A percentile compares a stretch with the other conserved stretches of the same genome.
phyloP scores from a whole-genome alignment of 768 basidiomycete genomes.

The Cystofilobasidium macerans region DNA sequence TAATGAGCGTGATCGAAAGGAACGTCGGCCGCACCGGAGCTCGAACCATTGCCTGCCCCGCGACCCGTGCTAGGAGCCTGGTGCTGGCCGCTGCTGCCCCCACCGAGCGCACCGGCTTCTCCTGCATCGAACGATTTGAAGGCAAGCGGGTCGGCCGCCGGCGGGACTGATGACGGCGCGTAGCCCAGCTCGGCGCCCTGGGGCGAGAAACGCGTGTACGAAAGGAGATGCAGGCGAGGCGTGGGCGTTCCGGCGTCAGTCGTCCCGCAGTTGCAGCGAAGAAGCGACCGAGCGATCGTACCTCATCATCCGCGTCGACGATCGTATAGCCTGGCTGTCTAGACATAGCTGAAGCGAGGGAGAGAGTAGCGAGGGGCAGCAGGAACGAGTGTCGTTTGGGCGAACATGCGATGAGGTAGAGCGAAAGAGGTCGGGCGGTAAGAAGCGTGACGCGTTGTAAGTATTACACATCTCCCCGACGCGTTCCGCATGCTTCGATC shows the following conservation, averaged over 20 bases:
- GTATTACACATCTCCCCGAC: no score
- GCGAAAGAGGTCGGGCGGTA: no score
- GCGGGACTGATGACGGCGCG: not conserved
- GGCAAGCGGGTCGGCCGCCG: not conserved
- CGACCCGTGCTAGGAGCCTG: not conserved
- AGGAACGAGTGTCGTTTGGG: no score
- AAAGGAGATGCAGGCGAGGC: not conserved
- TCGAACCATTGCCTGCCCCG: not conserved
- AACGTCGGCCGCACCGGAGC: not conserved
- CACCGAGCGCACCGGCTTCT: not conserved
- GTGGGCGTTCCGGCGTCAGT: slow-evolving; percentile 1
- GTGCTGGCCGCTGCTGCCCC: not conserved
- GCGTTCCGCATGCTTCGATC: no score
- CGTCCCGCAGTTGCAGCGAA: no score
- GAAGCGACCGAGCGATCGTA: not conserved
- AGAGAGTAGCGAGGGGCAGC: no score
- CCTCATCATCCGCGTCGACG: slow-evolving; percentile 23
- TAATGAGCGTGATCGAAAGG: not conserved
- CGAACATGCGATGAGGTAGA: no score
- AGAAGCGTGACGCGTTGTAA: no score
- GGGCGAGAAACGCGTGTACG: no score
- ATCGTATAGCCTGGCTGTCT: slow-evolving; percentile 24
- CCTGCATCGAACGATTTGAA: not conserved
- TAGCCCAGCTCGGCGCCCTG: slow-evolving; percentile 1
- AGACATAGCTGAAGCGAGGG: slow-evolving; percentile 5